Base-by-base conservation (phyloP, 495 filamentous ascomycete genomes). In the Daldinia grandis region DNA sequence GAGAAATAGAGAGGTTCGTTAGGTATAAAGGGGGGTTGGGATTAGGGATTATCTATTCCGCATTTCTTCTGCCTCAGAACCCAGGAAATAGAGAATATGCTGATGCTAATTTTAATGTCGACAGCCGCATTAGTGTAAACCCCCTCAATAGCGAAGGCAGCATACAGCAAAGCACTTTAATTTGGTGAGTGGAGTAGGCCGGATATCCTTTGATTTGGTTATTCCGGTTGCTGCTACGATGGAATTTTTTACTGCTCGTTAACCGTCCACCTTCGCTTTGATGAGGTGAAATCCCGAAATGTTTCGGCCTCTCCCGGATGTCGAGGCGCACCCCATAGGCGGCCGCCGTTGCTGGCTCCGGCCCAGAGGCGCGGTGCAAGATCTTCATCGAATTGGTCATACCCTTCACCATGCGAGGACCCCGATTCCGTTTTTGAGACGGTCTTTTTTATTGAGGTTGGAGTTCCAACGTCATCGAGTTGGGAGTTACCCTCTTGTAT, bases 261-360 rank as follows among this genome's bases (percentile, higher is more conserved):
- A 9, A 83, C 80, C 0, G 82, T 82, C 83, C 83, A 85, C 50
- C 82, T 76, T 57, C 83, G 71, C 66, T 85, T 85, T 3, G 72
- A 73, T 1, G 72, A 71, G 30, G 63, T 81, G 9, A 79, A 56
- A 57, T 84, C 82, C 9, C 80, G 72, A 14, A 74, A 53, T 15
- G 64, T 57, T 24, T 83, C 81, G 0, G 76, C 80, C 14, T 82
- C 78, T 42, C 77, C 78, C 0, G 78, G 76, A 17, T 77, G 79
- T 40, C 69, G 68, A 0, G 78, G 77, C 0, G 62, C 56, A 30
- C 79, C 79, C 82, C 82, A 83, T 0, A 84, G 75, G 1, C 81
- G 75, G 1, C 81, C 81, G 12, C 75, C 73, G 8, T 50, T 69
- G 10, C 74, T 72, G 10, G 61, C 68, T 25, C 76, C 74, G 10